Conservation (phyloP, 257 asterid species). For the Echium plantagineum region DNA sequence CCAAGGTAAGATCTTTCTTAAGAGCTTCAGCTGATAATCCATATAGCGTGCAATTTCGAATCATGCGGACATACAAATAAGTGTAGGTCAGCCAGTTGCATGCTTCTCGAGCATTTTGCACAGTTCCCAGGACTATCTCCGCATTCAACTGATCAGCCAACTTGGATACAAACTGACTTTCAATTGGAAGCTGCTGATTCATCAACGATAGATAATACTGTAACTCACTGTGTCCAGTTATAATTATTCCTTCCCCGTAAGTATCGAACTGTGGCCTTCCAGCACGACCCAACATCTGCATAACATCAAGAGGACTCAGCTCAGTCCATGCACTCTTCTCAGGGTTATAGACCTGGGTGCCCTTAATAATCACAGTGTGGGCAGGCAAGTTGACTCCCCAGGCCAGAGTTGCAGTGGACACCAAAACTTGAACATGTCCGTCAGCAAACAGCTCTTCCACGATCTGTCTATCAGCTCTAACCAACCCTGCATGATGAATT, state of each 20-base stretch:
- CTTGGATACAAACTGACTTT: conserved; percentile 33
- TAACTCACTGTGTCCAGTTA: conserved; percentile 29
- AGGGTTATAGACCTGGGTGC: conserved; percentile 35
- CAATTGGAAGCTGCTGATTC: conserved; percentile 40
- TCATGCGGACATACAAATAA: conserved; percentile 34
- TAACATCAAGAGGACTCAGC: conserved; percentile 34
- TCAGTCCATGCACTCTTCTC: conserved; percentile 42
- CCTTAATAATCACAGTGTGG: conserved; percentile 36
- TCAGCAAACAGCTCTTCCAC: conserved; percentile 31
- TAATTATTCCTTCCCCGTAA: conserved; percentile 31
- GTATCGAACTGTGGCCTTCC: conserved; percentile 41
- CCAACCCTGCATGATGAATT: conserved; percentile 38
- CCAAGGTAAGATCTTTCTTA: conserved; percentile 12
- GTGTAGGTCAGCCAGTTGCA: conserved; percentile 34
- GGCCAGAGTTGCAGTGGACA: conserved; percentile 37
- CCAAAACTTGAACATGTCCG: conserved; percentile 32
- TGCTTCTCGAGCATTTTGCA: conserved; percentile 35
- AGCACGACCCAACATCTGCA: conserved; percentile 47
- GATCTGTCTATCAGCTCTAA: conserved; percentile 29
- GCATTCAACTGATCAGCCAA: conserved; percentile 41
- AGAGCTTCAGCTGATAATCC: conserved; percentile 26
- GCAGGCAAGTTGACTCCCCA: conserved; percentile 46
- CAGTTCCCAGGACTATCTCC: conserved; percentile 37
- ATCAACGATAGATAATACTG: conserved; percentile 31
- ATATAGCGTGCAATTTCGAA: conserved; percentile 33